Conservation (phyloP, 768 basidiomycete genomes). For the Mycena vulgaris region DNA sequence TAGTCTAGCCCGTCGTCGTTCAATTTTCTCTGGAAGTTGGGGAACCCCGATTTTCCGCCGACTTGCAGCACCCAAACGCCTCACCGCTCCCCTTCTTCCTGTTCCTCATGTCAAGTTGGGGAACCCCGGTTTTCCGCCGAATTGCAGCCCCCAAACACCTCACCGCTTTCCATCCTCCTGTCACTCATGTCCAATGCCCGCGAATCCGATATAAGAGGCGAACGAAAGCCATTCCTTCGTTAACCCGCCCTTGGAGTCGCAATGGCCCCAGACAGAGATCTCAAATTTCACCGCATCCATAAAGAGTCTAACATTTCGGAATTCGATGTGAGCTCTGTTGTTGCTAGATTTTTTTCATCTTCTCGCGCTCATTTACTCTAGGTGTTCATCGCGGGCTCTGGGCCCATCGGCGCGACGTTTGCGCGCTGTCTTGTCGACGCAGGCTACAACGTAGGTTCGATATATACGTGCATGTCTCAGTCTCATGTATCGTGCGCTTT, state of each 20-base stretch:
- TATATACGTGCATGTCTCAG: slow-evolving; percentile 24
- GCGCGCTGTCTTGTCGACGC: slow-evolving; percentile 43
- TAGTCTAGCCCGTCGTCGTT: no score
- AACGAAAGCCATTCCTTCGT: background rate
- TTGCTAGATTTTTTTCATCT: background rate
- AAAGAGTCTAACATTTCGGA: background rate
- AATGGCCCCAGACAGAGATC: background rate
- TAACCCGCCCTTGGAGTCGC: background rate
- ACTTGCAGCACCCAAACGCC: no score
- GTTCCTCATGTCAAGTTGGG: no score
- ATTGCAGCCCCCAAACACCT: no score
- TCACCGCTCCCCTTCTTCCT: no score
- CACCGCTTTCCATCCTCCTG: no score
- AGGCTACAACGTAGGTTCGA: slow-evolving; percentile 8
- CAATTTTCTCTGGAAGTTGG: no score
- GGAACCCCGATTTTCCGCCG: no score
- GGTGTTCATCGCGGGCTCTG: slow-evolving; percentile 52
- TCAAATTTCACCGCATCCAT: background rate
- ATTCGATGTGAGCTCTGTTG: slow-evolving; percentile 2
- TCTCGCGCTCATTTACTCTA: background rate
- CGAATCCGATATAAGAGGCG: background rate
- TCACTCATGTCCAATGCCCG: background rate
- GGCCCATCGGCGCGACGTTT: slow-evolving; percentile 48
- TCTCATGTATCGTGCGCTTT: slow-evolving; percentile 2
- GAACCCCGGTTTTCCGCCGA: no score